Evolutionary conservation across 345 rosid species (phyloP).

Genomic region (Rhodamnia rubescens): DNA sequence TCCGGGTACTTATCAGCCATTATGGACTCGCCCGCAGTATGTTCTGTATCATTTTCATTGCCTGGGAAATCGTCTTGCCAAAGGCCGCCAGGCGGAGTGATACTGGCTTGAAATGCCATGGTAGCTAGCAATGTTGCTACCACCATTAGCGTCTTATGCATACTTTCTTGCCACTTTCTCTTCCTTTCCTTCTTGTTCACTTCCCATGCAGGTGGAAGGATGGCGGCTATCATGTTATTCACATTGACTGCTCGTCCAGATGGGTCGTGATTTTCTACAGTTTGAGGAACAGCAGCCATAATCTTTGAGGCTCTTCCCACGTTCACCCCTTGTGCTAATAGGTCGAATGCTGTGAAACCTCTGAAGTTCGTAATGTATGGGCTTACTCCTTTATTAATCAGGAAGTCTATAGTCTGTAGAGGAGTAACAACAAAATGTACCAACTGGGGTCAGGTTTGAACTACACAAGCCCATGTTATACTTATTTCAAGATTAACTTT

Average conservation of each 20-base stretch:
- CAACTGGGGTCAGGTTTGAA: neutral
- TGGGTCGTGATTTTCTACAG: neutral
- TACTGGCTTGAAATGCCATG: neutral
- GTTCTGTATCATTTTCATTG: neutral
- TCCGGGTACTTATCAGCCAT: neutral
- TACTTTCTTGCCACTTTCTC: neutral
- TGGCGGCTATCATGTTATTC: too few species aligned
- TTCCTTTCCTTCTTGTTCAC: neutral
- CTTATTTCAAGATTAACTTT: neutral
- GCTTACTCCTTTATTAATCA: neutral
- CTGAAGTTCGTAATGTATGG: neutral
- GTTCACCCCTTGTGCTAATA: neutral
- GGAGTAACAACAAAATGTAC: neutral
- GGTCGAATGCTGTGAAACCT: neutral
- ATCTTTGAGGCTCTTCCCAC: neutral
- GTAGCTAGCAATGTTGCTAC: neutral
- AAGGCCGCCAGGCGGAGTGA: neutral
- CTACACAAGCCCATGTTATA: neutral
- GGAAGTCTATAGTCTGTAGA: neutral
- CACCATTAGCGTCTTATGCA: neutral
- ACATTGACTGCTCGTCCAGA: neutral
- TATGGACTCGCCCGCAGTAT: neutral
- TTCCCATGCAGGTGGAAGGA: neutral
- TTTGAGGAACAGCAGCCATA: neutral
- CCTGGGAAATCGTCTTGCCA: neutral